Evolutionary conservation across 192 early-diverging fungal genomes (phyloP).

Genomic region (Coemansia umbellata): DNA sequence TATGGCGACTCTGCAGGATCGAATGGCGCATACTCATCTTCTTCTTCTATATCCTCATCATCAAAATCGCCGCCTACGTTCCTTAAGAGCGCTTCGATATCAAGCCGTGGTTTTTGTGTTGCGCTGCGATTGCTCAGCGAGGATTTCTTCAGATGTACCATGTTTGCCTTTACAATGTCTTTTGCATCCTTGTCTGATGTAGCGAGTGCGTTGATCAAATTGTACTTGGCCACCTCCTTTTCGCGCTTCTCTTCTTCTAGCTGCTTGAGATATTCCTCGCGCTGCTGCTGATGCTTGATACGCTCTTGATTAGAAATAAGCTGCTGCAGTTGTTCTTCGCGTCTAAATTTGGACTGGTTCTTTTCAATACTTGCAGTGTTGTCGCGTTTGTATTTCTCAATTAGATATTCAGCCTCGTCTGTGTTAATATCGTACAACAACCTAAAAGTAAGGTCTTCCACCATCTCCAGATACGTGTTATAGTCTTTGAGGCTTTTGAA

Average conservation of each 20-base stretch:
- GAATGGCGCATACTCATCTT: conserved; percentile 21
- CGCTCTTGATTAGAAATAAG: conserved; percentile 52
- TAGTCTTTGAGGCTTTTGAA: conserved; percentile 70
- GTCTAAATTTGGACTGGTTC: conserved; percentile 53
- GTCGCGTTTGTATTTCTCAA: conserved; percentile 71
- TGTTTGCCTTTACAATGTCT: conserved; percentile 42
- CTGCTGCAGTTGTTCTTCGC: conserved; percentile 56
- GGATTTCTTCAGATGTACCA: conserved; percentile 43
- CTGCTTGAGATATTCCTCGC: conserved; percentile 68
- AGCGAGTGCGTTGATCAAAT: conserved; percentile 69
- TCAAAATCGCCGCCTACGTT: conserved; percentile 20
- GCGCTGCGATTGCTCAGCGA: conserved; percentile 33
- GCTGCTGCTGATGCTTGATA: conserved; percentile 50
- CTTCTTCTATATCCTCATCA: conserved; percentile 16
- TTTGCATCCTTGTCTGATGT: conserved; percentile 45
- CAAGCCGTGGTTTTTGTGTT: conserved; percentile 18
- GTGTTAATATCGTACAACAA: conserved; percentile 85
- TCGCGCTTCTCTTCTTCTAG: conserved; percentile 67
- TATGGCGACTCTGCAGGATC: conserved; percentile 48
- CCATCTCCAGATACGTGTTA: conserved; percentile 90
- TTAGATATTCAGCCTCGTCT: conserved; percentile 69
- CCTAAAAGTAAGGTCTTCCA: conserved; percentile 77
- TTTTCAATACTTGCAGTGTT: conserved; percentile 75
- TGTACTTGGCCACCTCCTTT: conserved; percentile 63
- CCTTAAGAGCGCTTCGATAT: conserved; percentile 28